Percentiles rank a stretch among this genome's conserved stretches.
phyloP scores from a whole-genome alignment of 331 rosid genomes.

The Telfairia occidentalis region DNA sequence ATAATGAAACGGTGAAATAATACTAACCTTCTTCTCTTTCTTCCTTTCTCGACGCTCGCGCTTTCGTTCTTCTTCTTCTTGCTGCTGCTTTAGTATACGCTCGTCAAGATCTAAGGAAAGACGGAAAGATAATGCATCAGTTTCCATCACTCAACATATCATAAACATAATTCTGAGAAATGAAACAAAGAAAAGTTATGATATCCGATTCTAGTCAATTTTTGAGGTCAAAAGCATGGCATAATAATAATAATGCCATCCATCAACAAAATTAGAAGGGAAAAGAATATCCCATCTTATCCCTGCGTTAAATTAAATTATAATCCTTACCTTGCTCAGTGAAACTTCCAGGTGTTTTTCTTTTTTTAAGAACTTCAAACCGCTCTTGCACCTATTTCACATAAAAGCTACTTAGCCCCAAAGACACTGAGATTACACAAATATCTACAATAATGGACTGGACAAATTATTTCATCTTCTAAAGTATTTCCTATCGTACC shows the following conservation, averaged over 20 bases:
- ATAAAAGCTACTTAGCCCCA: constrained; percentile 16
- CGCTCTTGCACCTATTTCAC: constrained; percentile 77
- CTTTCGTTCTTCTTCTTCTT: constrained; percentile 93
- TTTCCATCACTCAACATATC: not conserved
- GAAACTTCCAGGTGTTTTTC: constrained; percentile 64
- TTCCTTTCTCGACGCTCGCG: constrained; percentile 84
- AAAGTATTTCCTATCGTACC: constrained; percentile 23
- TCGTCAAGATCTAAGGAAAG: constrained; percentile 69
- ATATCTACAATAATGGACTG: not conserved
- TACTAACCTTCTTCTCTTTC: constrained; percentile 80
- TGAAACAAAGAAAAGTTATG: not conserved
- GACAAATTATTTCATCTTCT: not conserved
- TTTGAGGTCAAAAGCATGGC: not conserved
- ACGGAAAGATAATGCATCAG: constrained; percentile 1
- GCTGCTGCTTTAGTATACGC: constrained; percentile 81
- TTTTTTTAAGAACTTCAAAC: constrained; percentile 76
- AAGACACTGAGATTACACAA: not conserved
- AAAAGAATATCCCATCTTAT: not conserved
- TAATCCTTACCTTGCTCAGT: constrained; percentile 75
- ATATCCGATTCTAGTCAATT: not conserved
- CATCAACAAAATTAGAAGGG: not conserved
- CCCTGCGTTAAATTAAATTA: not conserved
- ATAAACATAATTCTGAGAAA: not conserved
- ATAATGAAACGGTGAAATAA: not conserved
- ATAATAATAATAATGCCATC: not conserved